Percentiles rank a stretch among this genome's conserved stretches.
Evolutionary conservation across 441 rosid species (phyloP).

Genomic region (Iberis amara): DNA sequence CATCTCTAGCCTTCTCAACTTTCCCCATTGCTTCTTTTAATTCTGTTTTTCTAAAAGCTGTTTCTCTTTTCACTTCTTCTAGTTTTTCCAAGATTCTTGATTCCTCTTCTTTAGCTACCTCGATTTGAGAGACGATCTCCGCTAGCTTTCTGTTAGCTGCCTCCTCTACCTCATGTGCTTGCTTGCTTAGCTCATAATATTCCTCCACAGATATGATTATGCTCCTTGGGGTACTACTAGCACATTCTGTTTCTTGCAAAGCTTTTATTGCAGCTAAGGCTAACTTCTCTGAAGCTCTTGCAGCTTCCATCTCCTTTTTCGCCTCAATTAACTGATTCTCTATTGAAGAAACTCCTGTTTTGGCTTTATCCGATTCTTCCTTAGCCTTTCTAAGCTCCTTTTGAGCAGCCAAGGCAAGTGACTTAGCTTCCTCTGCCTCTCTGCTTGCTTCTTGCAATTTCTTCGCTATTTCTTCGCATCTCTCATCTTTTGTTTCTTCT

Average conservation of each 20-base stretch:
- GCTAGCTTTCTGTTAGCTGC: constrained; percentile 64
- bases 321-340: constrained; percentile 61
- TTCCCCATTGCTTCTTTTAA: constrained; percentile 55
- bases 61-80: constrained; percentile 63
- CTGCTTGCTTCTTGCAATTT: constrained; percentile 58
- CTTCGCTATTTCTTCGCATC: constrained; percentile 49
- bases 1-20: constrained; percentile 84
- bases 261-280: constrained; percentile 89
- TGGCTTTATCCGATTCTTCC: constrained; percentile 73
- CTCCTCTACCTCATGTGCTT: constrained; percentile 78
- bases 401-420: constrained; percentile 44
- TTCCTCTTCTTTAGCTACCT: constrained; percentile 72
- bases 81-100: constrained; percentile 45
- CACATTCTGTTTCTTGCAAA: constrained; percentile 65
- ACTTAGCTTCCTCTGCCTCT: constrained; percentile 71
- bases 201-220: constrained; percentile 70
- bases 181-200: constrained; percentile 75
- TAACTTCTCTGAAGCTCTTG: constrained; percentile 74
- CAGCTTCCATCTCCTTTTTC: constrained; percentile 81
- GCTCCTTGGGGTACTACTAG: constrained; percentile 41
- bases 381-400: constrained; percentile 68
- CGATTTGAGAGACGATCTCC: constrained; percentile 64
- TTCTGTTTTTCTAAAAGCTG: constrained; percentile 48
- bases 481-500: constrained; percentile 52
- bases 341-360: constrained; percentile 52